Evolutionary conservation across 106 monocot species (phyloP).

Genomic region (Phalaenopsis aphrodite): DNA sequence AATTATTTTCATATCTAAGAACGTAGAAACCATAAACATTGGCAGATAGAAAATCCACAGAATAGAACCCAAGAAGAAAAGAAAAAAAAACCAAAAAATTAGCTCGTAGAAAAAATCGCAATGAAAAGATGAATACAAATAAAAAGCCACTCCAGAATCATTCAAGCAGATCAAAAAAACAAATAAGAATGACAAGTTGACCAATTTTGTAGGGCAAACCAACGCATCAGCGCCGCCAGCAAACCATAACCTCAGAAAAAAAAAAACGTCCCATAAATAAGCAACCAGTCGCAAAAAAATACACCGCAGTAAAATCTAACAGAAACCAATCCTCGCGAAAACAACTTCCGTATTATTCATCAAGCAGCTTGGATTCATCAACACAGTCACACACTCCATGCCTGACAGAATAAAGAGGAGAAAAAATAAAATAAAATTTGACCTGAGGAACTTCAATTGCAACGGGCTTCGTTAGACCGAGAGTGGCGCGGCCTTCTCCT

Average conservation of each 20-base stretch:
- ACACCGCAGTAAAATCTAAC: neutral
- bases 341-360: neutral
- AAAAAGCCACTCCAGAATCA: neutral
- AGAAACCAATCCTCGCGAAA: too few species aligned
- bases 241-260: neutral
- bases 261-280: neutral
- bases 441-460: slow-evolving; percentile 11
- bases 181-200: neutral
- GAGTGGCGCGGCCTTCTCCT: neutral
- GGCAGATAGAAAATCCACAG: neutral
- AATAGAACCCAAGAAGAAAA: neutral
- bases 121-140: neutral
- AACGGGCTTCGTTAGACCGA: slow-evolving; percentile 19
- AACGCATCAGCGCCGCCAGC: neutral
- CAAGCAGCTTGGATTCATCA: neutral
- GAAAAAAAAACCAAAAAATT: neutral
- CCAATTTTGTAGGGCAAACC: too few species aligned
- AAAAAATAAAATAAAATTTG: neutral
- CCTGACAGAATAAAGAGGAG: neutral
- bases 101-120: neutral
- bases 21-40: too few species aligned
- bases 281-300: neutral
- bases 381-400: neutral
- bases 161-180: neutral
- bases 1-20: too few species aligned